Conservation (phyloP, 2,329 filamentous ascomycete species). For the Cyphellophora europaea region DNA sequence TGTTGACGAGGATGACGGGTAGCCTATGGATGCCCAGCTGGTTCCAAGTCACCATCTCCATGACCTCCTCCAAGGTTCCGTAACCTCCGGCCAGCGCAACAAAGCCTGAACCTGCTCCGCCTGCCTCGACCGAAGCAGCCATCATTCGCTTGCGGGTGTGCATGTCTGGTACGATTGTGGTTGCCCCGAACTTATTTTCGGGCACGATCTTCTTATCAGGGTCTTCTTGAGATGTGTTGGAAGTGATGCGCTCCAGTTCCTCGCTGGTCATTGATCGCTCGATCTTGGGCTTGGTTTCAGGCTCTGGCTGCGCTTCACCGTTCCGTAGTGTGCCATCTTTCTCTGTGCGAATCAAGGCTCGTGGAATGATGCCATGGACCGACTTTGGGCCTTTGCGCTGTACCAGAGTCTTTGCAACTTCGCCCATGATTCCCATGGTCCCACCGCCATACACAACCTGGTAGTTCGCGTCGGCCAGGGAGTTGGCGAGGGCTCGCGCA, state of each 20-base stretch:
- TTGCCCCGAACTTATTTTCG: slow-evolving; percentile 58
- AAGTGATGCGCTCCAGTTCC: slow-evolving; percentile 18
- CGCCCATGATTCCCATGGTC: slow-evolving; percentile 91
- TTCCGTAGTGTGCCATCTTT: slow-evolving; percentile 16
- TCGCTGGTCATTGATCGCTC: slow-evolving; percentile 55
- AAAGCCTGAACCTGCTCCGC: slow-evolving; percentile 78
- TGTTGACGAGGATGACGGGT: slow-evolving; percentile 73
- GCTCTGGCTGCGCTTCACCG: slow-evolving; percentile 4
- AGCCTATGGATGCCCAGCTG: slow-evolving; percentile 83
- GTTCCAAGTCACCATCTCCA: slow-evolving; percentile 92
- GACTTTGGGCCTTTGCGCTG: slow-evolving; percentile 67
- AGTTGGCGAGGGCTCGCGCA: slow-evolving; percentile 63
- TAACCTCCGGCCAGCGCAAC: slow-evolving; percentile 83
- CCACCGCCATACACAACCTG: slow-evolving; percentile 89
- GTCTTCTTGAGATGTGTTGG: slow-evolving; percentile 19
- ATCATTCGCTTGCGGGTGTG: slow-evolving; percentile 92
- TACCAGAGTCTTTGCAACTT: slow-evolving; percentile 78
- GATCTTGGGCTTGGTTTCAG: slow-evolving; percentile 23
- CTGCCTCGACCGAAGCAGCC: slow-evolving; percentile 75
- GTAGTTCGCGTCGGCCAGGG: slow-evolving; percentile 68
- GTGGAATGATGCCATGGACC: slow-evolving; percentile 91
- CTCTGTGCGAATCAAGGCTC: slow-evolving; percentile 71
- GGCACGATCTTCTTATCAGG: slow-evolving; percentile 21
- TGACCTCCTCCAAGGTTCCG: slow-evolving; percentile 90
- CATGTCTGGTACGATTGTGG: slow-evolving; percentile 90